These are phyloP conservation scores for Tieghemostelium lacteum DNA, from an alignment of 78 protist genomes.

Conservation along the genomic window DNA sequence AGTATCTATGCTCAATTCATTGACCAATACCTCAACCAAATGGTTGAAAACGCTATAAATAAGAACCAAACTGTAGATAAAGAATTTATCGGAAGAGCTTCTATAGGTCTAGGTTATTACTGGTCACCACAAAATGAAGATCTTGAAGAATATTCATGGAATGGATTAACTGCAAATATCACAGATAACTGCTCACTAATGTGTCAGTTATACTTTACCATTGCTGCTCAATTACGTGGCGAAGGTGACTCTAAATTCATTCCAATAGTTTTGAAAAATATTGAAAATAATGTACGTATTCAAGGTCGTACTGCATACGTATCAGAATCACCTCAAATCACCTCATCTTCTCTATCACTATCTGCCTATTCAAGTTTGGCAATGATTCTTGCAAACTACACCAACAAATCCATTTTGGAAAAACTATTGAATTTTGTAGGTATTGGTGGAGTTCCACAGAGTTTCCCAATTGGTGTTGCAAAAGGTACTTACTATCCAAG, in stretches of 20 bases:
- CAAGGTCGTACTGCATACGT: constrained; percentile 72
- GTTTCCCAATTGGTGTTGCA: too few relatives aligned
- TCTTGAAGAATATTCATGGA: constrained; percentile 18
- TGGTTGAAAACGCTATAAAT: neutral
- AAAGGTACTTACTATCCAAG: neutral
- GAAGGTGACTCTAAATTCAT: constrained; percentile 15
- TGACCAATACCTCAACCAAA: constrained; percentile 11
- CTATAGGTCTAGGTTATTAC: constrained; percentile 61
- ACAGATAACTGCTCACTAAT: constrained; percentile 47
- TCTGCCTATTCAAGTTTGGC: constrained; percentile 30
- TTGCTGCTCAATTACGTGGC: constrained; percentile 19
- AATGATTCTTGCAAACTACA: constrained; percentile 5
- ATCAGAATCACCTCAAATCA: neutral
- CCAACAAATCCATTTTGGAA: constrained; percentile 10
- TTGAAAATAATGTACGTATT: constrained; percentile 24
- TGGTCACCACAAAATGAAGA: constrained; percentile 60
- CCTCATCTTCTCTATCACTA: neutral
- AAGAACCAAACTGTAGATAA: constrained; percentile 4
- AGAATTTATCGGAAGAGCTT: constrained; percentile 31
- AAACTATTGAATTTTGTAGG: constrained; percentile 40
- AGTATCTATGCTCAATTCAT: constrained; percentile 3
- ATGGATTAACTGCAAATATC: constrained; percentile 41
- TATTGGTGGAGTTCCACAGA: neutral
- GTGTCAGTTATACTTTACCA: constrained; percentile 57
- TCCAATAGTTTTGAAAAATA: neutral